Base-by-base conservation (phyloP, 2,329 filamentous ascomycete genomes). In the Ampelomyces quisqualis region DNA sequence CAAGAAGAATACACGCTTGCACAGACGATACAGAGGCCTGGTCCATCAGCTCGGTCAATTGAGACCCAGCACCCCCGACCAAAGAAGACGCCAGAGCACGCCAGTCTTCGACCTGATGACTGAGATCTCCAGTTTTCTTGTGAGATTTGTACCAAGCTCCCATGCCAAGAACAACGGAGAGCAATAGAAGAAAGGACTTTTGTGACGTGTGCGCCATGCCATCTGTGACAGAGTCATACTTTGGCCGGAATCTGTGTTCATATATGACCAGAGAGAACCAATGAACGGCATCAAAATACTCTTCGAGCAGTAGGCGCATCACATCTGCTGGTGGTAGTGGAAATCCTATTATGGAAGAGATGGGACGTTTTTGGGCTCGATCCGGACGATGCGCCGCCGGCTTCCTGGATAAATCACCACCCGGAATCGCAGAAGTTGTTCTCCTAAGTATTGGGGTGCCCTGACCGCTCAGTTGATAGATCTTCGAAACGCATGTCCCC, bases 221-320 rank as follows among this genome's bases (percentile, higher is more conserved):
- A 41, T 69, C 67, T 1, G 52, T 41, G 2, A 71, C 55, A 6
- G 62, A 61, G 7, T 53, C 43, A 18, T 69, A 62, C 3, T 53
- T 49, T 8, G 49, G 49, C 15, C 70, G 66, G 32, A 73, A 71
- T 18, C 58, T 68, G 1, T 70, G 70, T 36, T 73, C 70, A 38
- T 68, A 69, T 13, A 74, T 57, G 1, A 70, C 69, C 3, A 73
- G 55, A 11, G 70, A 72, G 38, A 74, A 73, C 70, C 71, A 74
- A 49, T 73, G 70, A 11, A 74, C 64, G 2, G 68, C 51, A 34
- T 65, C 58, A 36, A 73, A 70, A 34, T 73, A 73, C 13, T 68
- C 61, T 39, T 72, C 69, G 7, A 73, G 33, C 2, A 72, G 52
- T 13, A 54, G 40, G n/a, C 58, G 45, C 28, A 68, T 57, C 5